Conservation (phyloP, 345 rosid genomes). For the Microcos paniculata region DNA sequence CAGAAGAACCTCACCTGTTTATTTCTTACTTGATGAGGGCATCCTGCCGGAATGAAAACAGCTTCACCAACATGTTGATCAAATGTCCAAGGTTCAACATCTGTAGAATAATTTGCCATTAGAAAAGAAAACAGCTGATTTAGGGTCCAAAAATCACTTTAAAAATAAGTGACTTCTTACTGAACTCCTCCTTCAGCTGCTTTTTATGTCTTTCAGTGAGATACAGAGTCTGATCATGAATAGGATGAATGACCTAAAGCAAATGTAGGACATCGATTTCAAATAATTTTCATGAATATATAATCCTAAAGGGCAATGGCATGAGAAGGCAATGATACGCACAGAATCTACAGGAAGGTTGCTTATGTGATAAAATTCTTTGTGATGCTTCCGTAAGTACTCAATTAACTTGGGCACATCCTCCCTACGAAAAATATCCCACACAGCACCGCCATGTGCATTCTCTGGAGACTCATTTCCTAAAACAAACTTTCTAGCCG, state of each 20-base stretch:
- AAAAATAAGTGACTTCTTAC: conserved; percentile 30
- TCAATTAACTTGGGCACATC: conserved; percentile 51
- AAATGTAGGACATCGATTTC: conserved; percentile 15
- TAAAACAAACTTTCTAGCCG: conserved; percentile 16
- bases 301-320: background rate
- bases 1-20: conserved; percentile 36
- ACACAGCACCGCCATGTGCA: conserved; percentile 48
- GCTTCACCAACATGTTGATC: conserved; percentile 64
- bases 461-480: conserved; percentile 12
- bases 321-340: conserved; percentile 26
- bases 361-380: conserved; percentile 36
- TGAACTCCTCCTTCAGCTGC: conserved; percentile 59
- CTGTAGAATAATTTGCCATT: conserved; percentile 28
- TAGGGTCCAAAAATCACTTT: background rate
- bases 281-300: background rate
- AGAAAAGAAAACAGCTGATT: conserved; percentile 3
- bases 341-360: conserved; percentile 43
- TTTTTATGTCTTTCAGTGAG: conserved; percentile 50
- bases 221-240: conserved; percentile 56
- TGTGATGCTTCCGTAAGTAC: conserved; percentile 42
- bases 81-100: conserved; percentile 62
- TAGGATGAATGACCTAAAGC: conserved; percentile 55
- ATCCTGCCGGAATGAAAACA: conserved; percentile 61
- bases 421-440: conserved; percentile 64
- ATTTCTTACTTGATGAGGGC: conserved; percentile 69